A percentile compares a stretch with the other conserved stretches of the same genome.
These are phyloP conservation scores for Talaromyces verruculosus DNA, from an alignment of 2,329 filamentous ascomycete species.

Conservation along the genomic window DNA sequence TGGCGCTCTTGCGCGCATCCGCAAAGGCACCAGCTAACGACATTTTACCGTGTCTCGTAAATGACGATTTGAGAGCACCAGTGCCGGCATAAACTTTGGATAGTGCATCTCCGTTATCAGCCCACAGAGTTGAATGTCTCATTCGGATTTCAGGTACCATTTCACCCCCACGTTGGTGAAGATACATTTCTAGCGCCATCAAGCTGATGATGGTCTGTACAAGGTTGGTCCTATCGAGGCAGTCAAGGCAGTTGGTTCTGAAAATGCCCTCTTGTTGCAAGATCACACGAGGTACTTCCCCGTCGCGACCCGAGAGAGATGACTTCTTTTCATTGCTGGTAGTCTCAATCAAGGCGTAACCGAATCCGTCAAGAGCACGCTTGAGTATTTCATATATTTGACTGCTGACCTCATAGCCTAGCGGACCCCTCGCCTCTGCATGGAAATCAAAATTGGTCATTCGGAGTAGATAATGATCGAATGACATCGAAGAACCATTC, in stretches of 20 bases:
- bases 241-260: constrained; percentile 93
- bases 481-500: constrained; percentile 51
- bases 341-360: constrained; percentile 84
- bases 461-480: constrained; percentile 72
- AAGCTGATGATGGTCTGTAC: constrained; percentile 95
- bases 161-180: constrained; percentile 68
- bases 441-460: constrained; percentile 95
- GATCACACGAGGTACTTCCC: constrained; percentile 60
- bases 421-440: constrained; percentile 82
- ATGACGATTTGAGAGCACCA: constrained; percentile 91
- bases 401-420: constrained; percentile 86
- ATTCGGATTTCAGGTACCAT: constrained; percentile 84
- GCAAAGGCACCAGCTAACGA: constrained; percentile 88
- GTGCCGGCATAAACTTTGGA: constrained; percentile 97
- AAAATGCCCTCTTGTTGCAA: constrained; percentile 95
- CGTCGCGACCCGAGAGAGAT: constrained; percentile 47
- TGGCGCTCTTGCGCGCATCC: constrained; percentile 93
- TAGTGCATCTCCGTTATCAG: constrained; percentile 91
- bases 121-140: constrained; percentile 90
- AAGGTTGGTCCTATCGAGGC: constrained; percentile 90
- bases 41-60: constrained; percentile 93
- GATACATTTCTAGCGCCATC: constrained; percentile 84
- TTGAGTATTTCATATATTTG: constrained; percentile 78
- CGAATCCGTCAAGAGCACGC: constrained; percentile 78
- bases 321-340: constrained; percentile 29